These are phyloP conservation scores for Lenwebbia sp. DNA, from an alignment of 345 rosid species.

Conservation along the genomic window DNA sequence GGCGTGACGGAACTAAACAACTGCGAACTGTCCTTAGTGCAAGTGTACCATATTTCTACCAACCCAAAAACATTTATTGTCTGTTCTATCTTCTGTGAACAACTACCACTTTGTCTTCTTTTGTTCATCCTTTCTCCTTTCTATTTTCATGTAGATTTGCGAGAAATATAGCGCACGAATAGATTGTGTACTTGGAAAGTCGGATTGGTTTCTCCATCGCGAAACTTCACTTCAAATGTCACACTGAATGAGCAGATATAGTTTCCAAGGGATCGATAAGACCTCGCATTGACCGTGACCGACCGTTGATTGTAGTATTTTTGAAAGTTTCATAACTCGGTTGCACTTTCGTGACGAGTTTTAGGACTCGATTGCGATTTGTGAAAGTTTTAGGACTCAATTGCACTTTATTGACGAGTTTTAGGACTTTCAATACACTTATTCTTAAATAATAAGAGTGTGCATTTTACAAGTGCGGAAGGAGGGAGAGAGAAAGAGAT, in stretches of 20 bases:
- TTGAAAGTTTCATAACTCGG: too few species aligned
- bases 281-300: neutral
- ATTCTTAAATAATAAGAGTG: neutral
- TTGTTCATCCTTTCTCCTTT: neutral
- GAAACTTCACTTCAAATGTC: neutral
- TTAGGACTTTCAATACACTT: too few species aligned
- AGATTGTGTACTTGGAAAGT: neutral
- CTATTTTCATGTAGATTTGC: neutral
- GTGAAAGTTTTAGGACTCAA: too few species aligned
- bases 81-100: neutral
- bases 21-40: neutral
- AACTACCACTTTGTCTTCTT: neutral
- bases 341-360: too few species aligned
- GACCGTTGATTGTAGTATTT: too few species aligned
- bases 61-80: constrained; percentile 12
- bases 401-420: too few species aligned
- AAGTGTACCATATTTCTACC: constrained; percentile 9
- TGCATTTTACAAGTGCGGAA: neutral
- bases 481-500: neutral
- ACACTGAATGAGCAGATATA: neutral
- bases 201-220: neutral
- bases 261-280: neutral
- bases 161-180: neutral
- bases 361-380: too few species aligned
- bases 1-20: constrained; percentile 12